phyloP scores from a whole-genome alignment of 2,329 filamentous ascomycete species.

The Penicillium sp. region DNA sequence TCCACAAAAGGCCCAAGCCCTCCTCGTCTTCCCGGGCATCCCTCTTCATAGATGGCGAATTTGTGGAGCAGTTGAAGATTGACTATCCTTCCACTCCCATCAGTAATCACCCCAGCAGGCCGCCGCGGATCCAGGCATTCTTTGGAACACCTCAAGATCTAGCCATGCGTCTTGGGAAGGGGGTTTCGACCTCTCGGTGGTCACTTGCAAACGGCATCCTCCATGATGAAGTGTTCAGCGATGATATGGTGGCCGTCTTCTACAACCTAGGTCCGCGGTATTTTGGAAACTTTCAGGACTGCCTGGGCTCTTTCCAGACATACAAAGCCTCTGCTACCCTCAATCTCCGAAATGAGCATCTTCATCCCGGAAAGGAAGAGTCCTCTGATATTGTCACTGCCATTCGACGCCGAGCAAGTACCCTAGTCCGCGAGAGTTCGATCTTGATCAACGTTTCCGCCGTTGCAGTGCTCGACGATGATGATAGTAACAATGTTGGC shows the following conservation, averaged over 20 bases:
- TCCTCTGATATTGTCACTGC: constrained; percentile 86
- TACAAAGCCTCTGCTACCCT: constrained; percentile 89
- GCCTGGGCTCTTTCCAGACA: constrained; percentile 90
- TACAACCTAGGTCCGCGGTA: constrained; percentile 86
- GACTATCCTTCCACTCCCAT: constrained; percentile 77
- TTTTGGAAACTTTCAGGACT: constrained; percentile 94
- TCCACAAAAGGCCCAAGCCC: constrained; percentile 73
- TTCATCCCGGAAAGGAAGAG: constrained; percentile 85
- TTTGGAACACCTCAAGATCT: constrained; percentile 87
- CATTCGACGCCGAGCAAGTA: constrained; percentile 78
- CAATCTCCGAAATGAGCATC: constrained; percentile 83
- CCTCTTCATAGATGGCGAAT: constrained; percentile 88
- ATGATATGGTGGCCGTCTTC: constrained; percentile 87
- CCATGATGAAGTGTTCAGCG: constrained; percentile 80
- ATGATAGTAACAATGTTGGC: constrained; percentile 65
- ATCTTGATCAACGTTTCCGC: constrained; percentile 81
- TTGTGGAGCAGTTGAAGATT: constrained; percentile 85
- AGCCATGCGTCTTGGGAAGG: constrained; percentile 67
- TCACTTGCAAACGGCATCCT: constrained; percentile 86
- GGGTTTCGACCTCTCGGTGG: constrained; percentile 73
- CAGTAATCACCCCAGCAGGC: constrained; percentile 50
- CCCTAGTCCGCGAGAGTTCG: constrained; percentile 72
- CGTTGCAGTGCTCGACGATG: constrained; percentile 71
- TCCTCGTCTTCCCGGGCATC: constrained; percentile 74
- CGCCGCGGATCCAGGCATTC: constrained; percentile 75